A percentile compares a stretch with the other conserved stretches of the same genome.
phyloP scores from a whole-genome alignment of 2,329 filamentous ascomycete species.

The Aspergillus viridinutans region DNA sequence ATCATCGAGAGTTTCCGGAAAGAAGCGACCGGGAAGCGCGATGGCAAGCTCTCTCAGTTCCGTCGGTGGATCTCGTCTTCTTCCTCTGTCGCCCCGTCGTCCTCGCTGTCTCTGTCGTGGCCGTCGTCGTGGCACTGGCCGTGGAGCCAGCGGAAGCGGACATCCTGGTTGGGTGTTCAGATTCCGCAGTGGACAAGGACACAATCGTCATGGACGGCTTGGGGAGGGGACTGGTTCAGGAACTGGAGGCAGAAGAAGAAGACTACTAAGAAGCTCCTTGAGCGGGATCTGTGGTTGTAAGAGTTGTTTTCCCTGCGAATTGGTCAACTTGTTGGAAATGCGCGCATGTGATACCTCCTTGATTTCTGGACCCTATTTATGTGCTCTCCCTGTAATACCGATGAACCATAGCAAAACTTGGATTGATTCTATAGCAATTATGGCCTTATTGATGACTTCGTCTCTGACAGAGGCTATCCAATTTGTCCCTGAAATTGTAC shows the following conservation, averaged over 20 bases:
- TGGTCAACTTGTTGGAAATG: neutral
- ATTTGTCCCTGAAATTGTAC: neutral
- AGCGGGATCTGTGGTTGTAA: constrained; percentile 20
- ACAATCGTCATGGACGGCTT: constrained; percentile 3
- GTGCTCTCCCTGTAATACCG: neutral
- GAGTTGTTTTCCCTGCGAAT: neutral
- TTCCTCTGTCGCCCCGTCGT: neutral
- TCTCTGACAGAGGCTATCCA: neutral
- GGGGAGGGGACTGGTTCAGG: neutral
- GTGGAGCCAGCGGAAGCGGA: constrained; percentile 12
- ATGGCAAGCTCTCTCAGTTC: constrained; percentile 2
- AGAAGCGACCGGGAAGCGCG: constrained; percentile 15
- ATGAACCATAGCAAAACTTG: neutral
- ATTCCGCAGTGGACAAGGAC: constrained; percentile 5
- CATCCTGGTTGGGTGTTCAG: constrained; percentile 10
- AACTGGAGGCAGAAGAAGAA: constrained; percentile 1
- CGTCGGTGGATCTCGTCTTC: constrained; percentile 6
- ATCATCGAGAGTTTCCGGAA: constrained; percentile 31
- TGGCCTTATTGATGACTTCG: neutral
- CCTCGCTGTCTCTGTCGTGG: constrained; percentile 10
- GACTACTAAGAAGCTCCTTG: constrained; percentile 3
- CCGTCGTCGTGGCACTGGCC: constrained; percentile 15
- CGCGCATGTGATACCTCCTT: neutral
- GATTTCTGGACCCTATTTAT: neutral
- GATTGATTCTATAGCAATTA: too few species aligned